phyloP scores from a whole-genome alignment of 2,329 filamentous ascomycete species.

The Apiospora malaysiana region DNA sequence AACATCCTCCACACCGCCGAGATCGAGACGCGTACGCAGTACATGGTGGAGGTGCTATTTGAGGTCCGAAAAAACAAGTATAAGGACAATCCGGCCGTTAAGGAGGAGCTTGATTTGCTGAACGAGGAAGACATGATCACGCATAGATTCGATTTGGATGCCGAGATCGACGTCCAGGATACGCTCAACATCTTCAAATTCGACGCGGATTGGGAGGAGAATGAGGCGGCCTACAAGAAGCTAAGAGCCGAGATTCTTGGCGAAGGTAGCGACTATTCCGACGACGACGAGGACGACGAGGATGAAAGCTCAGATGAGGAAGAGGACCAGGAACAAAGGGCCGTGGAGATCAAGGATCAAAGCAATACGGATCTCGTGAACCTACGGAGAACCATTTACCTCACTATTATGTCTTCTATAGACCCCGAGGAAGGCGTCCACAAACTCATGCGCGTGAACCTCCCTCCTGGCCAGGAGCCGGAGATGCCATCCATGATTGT shows the following conservation, averaged over 20 bases:
- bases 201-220: slow-evolving; percentile 86
- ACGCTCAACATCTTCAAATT: slow-evolving; percentile 95
- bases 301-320: slow-evolving; percentile 75
- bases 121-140: slow-evolving; percentile 99
- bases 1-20: slow-evolving; percentile 95
- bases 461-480: slow-evolving; percentile 84
- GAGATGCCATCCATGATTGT: slow-evolving; percentile 97
- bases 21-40: slow-evolving; percentile 98
- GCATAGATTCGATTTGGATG: slow-evolving; percentile 81
- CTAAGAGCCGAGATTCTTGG: slow-evolving; percentile 94
- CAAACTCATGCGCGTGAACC: slow-evolving; percentile 92
- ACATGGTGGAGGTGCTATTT: slow-evolving; percentile 98
- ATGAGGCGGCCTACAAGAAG: slow-evolving; percentile 88
- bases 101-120: slow-evolving; percentile 91
- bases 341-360: slow-evolving; percentile 96
- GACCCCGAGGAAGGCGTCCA: slow-evolving; percentile 97
- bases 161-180: slow-evolving; percentile 84
- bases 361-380: slow-evolving; percentile 96
- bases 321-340: slow-evolving; percentile 78
- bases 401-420: slow-evolving; percentile 96
- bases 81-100: slow-evolving; percentile 90
- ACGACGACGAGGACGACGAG: slow-evolving; percentile 67
- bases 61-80: slow-evolving; percentile 96
- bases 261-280: slow-evolving; percentile 86
- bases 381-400: slow-evolving; percentile 89